Percentiles rank a stretch among this genome's conserved stretches.
phyloP scores from a whole-genome alignment of 2,329 filamentous ascomycete genomes.

The Trichoderma sp. region DNA sequence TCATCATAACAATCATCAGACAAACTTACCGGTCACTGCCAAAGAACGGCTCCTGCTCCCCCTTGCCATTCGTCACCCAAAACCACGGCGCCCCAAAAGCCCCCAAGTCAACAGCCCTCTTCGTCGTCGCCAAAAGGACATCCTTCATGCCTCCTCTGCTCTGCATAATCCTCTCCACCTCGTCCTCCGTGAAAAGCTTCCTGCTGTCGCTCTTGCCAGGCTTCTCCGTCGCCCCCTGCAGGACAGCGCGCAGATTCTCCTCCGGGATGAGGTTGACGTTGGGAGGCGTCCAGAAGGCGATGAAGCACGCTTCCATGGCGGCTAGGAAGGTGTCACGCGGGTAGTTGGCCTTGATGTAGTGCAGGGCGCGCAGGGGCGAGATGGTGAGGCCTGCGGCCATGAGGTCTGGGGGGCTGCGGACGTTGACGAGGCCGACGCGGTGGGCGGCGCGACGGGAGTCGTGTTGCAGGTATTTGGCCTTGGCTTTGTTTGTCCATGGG shows the following conservation, averaged over 20 bases:
- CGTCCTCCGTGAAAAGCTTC: slow-evolving; percentile 51
- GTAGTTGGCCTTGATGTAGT: slow-evolving; percentile 65
- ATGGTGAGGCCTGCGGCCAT: slow-evolving; percentile 48
- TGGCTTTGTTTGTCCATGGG: slow-evolving; percentile 70
- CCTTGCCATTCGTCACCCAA: slow-evolving; percentile 62
- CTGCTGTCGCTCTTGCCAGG: slow-evolving; percentile 27
- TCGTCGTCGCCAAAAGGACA: slow-evolving; percentile 58
- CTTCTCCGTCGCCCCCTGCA: slow-evolving; percentile 39
- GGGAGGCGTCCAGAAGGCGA: slow-evolving; percentile 63
- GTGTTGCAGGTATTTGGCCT: slow-evolving; percentile 58
- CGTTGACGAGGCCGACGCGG: slow-evolving; percentile 43
- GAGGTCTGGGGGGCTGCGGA: slow-evolving; percentile 48
- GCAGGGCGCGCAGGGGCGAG: slow-evolving; percentile 66
- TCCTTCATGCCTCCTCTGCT: slow-evolving; percentile 52
- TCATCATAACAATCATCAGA: neutral
- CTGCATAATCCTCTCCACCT: slow-evolving; percentile 59
- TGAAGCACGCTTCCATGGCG: slow-evolving; percentile 58
- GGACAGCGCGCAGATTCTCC: slow-evolving; percentile 50
- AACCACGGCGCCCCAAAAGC: slow-evolving; percentile 81
- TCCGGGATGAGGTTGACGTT: slow-evolving; percentile 62
- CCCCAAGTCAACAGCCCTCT: slow-evolving; percentile 62
- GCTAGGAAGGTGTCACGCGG: slow-evolving; percentile 53
- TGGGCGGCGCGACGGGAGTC: slow-evolving; percentile 47
- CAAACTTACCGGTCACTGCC: slow-evolving; percentile 65
- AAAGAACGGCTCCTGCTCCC: slow-evolving; percentile 69